Base-by-base conservation (phyloP, 352 stramenopile genomes). In the Globisporangium parvum region DNA sequence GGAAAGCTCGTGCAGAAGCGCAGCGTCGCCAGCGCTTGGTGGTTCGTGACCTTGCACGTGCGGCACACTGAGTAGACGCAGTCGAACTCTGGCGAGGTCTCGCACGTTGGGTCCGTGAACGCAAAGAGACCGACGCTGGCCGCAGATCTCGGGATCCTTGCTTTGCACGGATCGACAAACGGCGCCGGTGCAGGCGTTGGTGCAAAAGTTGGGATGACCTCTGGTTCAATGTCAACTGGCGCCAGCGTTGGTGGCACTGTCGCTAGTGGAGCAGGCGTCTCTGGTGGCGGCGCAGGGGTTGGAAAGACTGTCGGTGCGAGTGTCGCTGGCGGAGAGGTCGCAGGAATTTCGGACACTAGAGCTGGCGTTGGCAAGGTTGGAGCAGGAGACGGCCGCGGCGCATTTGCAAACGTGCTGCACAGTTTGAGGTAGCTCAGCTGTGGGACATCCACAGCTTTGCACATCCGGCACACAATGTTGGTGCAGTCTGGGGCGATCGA, bases 101-200 rank as follows among this genome's bases (percentile, higher is more conserved):
- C 47, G 26, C 47, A 51, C 3, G 28, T 20, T 14, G 47, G 26
- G n/a, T 51, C 47, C 24, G 47, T 51, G 47, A 51, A 51, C 47
- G 47, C 47, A 33, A 51, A 51, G 24, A 51, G 47, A 17, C 47
- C 47, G 15, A 51, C 24, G 15, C 31, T 51, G 4, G 24, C n/a
- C 17, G 47, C 47, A 11, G 14, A 12, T 40, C 28, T 10, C 15
- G 47, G 47, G 3, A 51, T 17, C 10, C 41, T 33, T 20, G 24
- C 47, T 24, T 39, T 37, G 47, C 47, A 51, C 5, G 47, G 47
- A 51, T 51, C 47, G 17, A 23, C 24, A 8, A 24, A 18, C 28
- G 23, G 3, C 47, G 24, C 15, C 21, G 47, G 15, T 12, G 47
- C 5, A 6, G 24, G 21, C 18, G 17, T 40, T 20, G 24, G 47